Base-by-base conservation (phyloP, 2,329 filamentous ascomycete genomes). In the Sclerotinia borealis region DNA sequence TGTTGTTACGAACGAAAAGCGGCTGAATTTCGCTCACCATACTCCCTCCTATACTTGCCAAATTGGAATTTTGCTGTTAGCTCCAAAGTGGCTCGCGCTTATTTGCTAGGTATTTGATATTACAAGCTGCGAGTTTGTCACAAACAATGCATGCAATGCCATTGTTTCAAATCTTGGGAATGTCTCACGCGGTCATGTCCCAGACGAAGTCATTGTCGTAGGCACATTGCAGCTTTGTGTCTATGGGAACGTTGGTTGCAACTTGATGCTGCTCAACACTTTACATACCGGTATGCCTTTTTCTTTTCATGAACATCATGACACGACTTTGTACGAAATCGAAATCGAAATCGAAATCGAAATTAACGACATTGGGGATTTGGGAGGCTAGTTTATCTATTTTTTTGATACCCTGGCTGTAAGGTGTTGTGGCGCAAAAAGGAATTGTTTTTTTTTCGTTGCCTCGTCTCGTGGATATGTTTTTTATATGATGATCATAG, bases 401-500 rank as follows among this genome's bases (percentile, higher is more conserved):
- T 13, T 37, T 61, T 27, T 52, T 43, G 59, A 61, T 61, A 61
- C 59, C 59, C 59, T 54, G 54, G 59, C 49, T 61, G 59, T 61
- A 56, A 54, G 59, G 59, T 22, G 59, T 61, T 61, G 10, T 29
- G 48, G 59, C 48, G 59, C 27, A 29, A 59, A 22, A 52, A 43
- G 17, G 49, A 41, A 61, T 27, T 37, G 34, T 27, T 47, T 55
- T 34, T 27, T 34, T n/a, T n/a, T n/a, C n/a, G n/a, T n/a, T n/a
- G n/a, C 50, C 45, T 36, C n/a, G 29, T 19, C 48, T 36, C n/a
- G 13, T 25, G 13, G 27, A 43, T 45, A 34, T 19, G 13, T 41
- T 34, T 55, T 27, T 41, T 34, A 61, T 27, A 34, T 55, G 15
- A 19, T 59, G 19, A 37, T 43, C 22, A 43, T 43, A 3, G 36